Evolutionary conservation across 2,329 filamentous ascomycete species (phyloP).

Genomic region (Microdochium trichocladiopsis): DNA sequence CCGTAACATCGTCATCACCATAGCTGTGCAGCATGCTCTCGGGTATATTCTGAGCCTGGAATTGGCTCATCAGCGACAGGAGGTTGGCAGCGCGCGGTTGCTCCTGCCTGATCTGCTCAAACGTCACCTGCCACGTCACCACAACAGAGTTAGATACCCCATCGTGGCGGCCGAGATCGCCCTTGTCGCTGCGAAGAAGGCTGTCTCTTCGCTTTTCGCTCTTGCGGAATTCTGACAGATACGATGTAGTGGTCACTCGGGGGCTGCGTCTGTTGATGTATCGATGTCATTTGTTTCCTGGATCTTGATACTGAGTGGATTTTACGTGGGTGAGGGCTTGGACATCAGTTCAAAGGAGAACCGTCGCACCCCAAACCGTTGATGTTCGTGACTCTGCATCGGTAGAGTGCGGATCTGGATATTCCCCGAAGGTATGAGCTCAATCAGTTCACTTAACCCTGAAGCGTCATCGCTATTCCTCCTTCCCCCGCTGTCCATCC

Average conservation of each 20-base stretch:
- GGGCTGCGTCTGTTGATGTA: conserved; percentile 18
- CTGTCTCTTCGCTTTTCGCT: conserved; percentile 5
- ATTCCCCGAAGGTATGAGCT: too few relatives aligned
- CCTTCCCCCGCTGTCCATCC: too few relatives aligned
- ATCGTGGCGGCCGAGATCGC: conserved; percentile 10
- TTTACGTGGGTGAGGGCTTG: too few relatives aligned
- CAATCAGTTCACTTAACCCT: too few relatives aligned
- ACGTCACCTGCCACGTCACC: conserved; percentile 18
- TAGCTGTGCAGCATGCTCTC: conserved; percentile 14
- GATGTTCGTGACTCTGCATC: too few relatives aligned
- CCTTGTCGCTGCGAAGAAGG: conserved; percentile 9
- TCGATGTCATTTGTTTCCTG: too few relatives aligned
- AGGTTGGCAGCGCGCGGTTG: conserved; percentile 26
- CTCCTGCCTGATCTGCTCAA: conserved; percentile 21
- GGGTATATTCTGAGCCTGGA: conserved; percentile 31
- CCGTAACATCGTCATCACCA: conserved; percentile 1
- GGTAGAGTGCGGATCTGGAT: too few relatives aligned
- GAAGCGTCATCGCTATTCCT: too few relatives aligned
- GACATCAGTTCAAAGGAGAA: too few relatives aligned
- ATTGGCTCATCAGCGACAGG: conserved; percentile 35
- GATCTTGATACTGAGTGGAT: too few relatives aligned
- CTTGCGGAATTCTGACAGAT: conserved; percentile 23
- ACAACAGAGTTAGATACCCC: conserved; percentile 15
- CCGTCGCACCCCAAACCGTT: too few relatives aligned
- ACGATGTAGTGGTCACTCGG: conserved; percentile 20